A percentile compares a stretch with the other conserved stretches of the same genome.
Conservation (phyloP, 441 rosid species). For the Flueggea neowawraea region DNA sequence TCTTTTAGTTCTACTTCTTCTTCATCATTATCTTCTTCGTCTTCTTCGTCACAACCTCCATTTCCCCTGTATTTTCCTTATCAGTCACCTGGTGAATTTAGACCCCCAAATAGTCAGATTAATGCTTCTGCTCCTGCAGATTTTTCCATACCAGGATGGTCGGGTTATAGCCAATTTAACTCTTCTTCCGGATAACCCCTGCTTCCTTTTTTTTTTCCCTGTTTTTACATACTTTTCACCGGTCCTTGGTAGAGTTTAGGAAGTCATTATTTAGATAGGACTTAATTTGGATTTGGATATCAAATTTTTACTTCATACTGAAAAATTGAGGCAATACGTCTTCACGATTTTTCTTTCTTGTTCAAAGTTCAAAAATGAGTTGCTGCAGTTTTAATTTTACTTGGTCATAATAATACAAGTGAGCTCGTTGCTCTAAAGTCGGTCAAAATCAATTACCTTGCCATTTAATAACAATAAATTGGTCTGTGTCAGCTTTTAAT, state of each 20-base stretch:
- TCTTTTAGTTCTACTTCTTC: slow-evolving; percentile 12
- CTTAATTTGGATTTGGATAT: too few species aligned
- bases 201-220: not conserved
- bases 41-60: slow-evolving; percentile 25
- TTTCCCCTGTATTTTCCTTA: slow-evolving; percentile 10
- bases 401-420: too few species aligned
- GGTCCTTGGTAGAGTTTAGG: not conserved
- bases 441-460: too few species aligned
- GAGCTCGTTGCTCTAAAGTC: too few species aligned
- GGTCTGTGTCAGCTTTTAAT: too few species aligned
- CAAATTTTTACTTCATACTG: too few species aligned
- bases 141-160: slow-evolving; percentile 26
- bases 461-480: too few species aligned
- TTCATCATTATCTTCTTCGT: slow-evolving; percentile 15
- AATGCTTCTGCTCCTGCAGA: slow-evolving; percentile 6
- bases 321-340: too few species aligned
- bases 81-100: slow-evolving; percentile 19
- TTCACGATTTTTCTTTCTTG: too few species aligned
- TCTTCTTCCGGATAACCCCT: slow-evolving; percentile 16
- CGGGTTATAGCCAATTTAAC: slow-evolving; percentile 16
- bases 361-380: too few species aligned
- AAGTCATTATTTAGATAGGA: too few species aligned
- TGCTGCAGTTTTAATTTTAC: too few species aligned
- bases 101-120: slow-evolving; percentile 21
- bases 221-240: not conserved